Conservation (phyloP, 148 eudicot species). For the Vaccinium vitisidaea region DNA sequence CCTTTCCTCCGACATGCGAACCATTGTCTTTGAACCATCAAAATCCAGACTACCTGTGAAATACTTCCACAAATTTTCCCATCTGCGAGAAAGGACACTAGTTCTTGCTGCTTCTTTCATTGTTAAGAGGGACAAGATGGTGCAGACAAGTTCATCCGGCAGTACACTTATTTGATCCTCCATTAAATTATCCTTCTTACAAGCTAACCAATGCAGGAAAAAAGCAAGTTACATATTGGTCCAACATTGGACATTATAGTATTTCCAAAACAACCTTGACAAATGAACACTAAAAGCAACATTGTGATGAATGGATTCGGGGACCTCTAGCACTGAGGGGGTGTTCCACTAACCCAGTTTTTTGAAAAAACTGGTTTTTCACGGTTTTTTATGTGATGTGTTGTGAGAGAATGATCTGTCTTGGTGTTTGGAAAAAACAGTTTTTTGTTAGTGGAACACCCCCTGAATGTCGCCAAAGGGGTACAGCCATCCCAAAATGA, state of each 20-base stretch:
- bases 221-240: not conserved
- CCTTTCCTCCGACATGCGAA: not conserved
- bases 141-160: not conserved
- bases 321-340: not conserved
- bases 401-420: too few species aligned
- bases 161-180: not conserved
- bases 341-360: too few species aligned
- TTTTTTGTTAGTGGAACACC: too few species aligned
- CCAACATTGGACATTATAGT: too few species aligned
- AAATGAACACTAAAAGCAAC: not conserved
- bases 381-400: too few species aligned
- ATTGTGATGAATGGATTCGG: not conserved
- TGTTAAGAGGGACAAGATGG: not conserved
- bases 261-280: not conserved
- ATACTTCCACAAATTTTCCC: constrained; percentile 8
- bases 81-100: not conserved
- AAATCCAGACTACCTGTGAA: not conserved
- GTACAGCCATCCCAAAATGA: not conserved
- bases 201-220: not conserved
- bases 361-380: too few species aligned
- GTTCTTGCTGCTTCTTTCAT: constrained; percentile 13
- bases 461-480: not conserved
- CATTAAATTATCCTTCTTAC: not conserved
- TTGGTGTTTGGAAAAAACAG: too few species aligned
- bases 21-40: not conserved